A percentile compares a stretch with the other conserved stretches of the same genome.
These are phyloP conservation scores for Taphrina confusa DNA, from an alignment of 1,139 yeast species.

Conservation along the genomic window DNA sequence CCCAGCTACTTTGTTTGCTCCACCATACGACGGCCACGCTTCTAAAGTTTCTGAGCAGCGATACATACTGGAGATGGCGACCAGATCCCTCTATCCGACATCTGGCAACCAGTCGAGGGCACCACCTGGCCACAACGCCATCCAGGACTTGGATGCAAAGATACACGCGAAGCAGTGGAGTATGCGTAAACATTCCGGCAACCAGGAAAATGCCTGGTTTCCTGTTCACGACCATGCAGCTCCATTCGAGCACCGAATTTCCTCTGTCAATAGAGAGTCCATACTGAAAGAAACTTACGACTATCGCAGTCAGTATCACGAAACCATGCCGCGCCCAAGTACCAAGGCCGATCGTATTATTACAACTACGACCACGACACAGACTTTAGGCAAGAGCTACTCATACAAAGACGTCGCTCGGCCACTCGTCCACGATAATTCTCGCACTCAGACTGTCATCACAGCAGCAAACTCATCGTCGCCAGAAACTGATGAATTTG, in stretches of 20 bases:
- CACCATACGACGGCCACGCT: too few species aligned
- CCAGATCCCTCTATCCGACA: not conserved
- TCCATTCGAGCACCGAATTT: not conserved
- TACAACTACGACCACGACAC: constrained; percentile 18
- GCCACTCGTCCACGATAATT: not conserved
- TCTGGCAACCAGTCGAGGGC: constrained; percentile 11
- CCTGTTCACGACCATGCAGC: not conserved
- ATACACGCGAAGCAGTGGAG: constrained; percentile 4
- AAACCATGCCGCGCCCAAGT: not conserved
- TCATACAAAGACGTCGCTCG: not conserved
- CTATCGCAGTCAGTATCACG: not conserved
- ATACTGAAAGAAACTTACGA: not conserved
- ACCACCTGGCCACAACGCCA: constrained; percentile 15
- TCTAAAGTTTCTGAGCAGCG: too few species aligned
- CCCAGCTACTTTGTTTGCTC: too few species aligned
- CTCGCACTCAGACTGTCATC: not conserved
- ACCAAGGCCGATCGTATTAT: not conserved
- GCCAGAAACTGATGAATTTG: not conserved
- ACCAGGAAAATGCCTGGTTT: constrained; percentile 4
- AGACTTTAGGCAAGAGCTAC: constrained; percentile 6
- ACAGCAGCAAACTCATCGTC: constrained; percentile 6
- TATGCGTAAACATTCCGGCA: not conserved
- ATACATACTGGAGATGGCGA: too few species aligned
- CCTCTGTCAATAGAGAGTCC: not conserved
- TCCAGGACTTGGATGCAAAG: not conserved